These are phyloP conservation scores for Penicillium sp. DNA, from an alignment of 2,329 filamentous ascomycete genomes.

Conservation along the genomic window DNA sequence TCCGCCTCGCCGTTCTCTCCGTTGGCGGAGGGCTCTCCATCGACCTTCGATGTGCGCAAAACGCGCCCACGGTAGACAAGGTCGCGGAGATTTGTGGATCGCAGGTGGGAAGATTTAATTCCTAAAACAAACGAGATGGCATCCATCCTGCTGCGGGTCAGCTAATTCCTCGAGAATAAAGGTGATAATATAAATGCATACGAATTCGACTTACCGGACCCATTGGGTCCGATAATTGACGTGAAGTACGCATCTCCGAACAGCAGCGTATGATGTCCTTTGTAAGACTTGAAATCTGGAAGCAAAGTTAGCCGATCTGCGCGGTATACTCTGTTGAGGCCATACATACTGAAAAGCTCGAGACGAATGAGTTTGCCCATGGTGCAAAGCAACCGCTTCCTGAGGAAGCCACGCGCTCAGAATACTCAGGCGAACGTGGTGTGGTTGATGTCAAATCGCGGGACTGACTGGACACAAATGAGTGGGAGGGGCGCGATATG, in stretches of 20 bases:
- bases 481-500: constrained; percentile 26
- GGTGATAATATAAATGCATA: constrained; percentile 48
- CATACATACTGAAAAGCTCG: constrained; percentile 79
- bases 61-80: constrained; percentile 95
- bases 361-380: constrained; percentile 98
- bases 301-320: constrained; percentile 28
- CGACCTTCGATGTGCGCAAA: constrained; percentile 86
- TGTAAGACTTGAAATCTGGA: constrained; percentile 98
- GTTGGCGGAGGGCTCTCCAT: constrained; percentile 67
- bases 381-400: constrained; percentile 41
- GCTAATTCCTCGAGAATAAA: not conserved
- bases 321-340: constrained; percentile 3
- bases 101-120: constrained; percentile 97
- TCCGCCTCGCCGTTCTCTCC: constrained; percentile 63
- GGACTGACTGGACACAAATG: constrained; percentile 7
- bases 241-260: constrained; percentile 99
- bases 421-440: constrained; percentile 2
- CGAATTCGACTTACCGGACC: constrained; percentile 98
- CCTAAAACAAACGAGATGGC: constrained; percentile 98
- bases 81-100: constrained; percentile 89
- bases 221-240: constrained; percentile 98
- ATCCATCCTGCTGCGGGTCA: constrained; percentile 72
- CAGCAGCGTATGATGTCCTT: constrained; percentile 88
- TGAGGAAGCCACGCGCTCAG: constrained; percentile 21
- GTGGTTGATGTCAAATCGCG: constrained; percentile 12